Evolutionary conservation across 148 eudicot genomes (phyloP), one percentile per base, ranked within the genome.

Genomic region (Simmondsia chinensis): DNA sequence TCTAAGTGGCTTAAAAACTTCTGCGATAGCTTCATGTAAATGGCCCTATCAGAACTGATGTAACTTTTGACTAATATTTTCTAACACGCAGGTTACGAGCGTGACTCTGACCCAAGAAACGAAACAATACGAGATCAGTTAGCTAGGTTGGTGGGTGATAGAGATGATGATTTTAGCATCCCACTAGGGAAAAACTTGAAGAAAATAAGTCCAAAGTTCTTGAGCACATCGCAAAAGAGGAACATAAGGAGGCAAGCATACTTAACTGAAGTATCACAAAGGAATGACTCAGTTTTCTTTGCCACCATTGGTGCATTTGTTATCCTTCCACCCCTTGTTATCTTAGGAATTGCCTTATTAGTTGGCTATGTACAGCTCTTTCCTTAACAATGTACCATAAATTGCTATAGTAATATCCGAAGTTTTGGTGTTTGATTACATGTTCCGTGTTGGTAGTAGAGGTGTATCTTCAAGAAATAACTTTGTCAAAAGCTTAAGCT

Each of bases 351-450:
- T 26, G 99, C 96, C 39, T 56, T 93, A 34, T 44, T 69, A 44
- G 80, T 87, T 20, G 99, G 96, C 48, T 79, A 93, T 75, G 94
- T 93, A 41, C 96, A 93, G 39, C 86, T 93, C 43, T 82, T 89
- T 59, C 97, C 97, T n/a, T n/a, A n/a, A n/a, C n/a, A n/a, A n/a
- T n/a, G n/a, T n/a, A n/a, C n/a, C n/a, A n/a, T n/a, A n/a, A n/a
- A n/a, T n/a, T n/a, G n/a, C n/a, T n/a, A n/a, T n/a, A n/a, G n/a
- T n/a, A n/a, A n/a, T n/a, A n/a, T n/a, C n/a, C n/a, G n/a, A n/a
- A n/a, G n/a, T n/a, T n/a, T n/a, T n/a, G n/a, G n/a, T n/a, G n/a
- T n/a, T n/a, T n/a, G n/a, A n/a, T n/a, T n/a, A n/a, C n/a, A n/a
- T n/a, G n/a, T n/a, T n/a, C n/a, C n/a, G n/a, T n/a, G n/a, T n/a